Evolutionary conservation across 352 stramenopile species (phyloP), one percentile per base, ranked within the genome.

Genomic region (Pythium aphanidermatum): DNA sequence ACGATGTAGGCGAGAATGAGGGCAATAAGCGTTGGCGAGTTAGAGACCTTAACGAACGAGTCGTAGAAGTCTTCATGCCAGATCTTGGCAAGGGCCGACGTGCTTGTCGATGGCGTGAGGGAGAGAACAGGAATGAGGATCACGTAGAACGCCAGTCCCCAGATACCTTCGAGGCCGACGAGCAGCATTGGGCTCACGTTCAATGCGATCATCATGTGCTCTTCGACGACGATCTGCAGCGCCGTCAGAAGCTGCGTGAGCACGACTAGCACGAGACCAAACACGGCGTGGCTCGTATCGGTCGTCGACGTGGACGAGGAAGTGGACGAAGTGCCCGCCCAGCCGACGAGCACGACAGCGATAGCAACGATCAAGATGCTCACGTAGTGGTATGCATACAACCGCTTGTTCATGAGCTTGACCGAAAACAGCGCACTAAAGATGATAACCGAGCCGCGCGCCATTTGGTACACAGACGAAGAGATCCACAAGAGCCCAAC

Each of bases 391-490:
- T 92, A 95, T 4, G 50, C 72, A 35, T 86, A 83, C 17, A 93
- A 64, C 17, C 62, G 81, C 60, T 89, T 92, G 48, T 70, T 66
- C 67, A 95, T 88, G 54, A 94, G 73, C 9, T 68, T 46, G 24
- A 95, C 75, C 29, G 80, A 92, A 44, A 95, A 78, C 49, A 94
- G 68, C 26, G 78, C 86, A 24, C 79, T 94, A 58, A 96, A 96
- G 55, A 96, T 88, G 58, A 96, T 91, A 52, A 96, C 84, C 4
- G 84, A 92, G 39, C 83, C 84, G 38, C 86, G 77, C 27, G 86
- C 76, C 86, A 96, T 96, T 58, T 96, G 83, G 64, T 86, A 95
- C 43, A 95, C 78, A 0, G 81, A 94, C 35, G 86, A 90, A 48
- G 82, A 90, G 51, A 92, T 90, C 70, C 83, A 93, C 26, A 92